These are phyloP conservation scores for Ceratobasidium sp. DNA, from an alignment of 1,284 basidiomycete species.

Conservation along the genomic window DNA sequence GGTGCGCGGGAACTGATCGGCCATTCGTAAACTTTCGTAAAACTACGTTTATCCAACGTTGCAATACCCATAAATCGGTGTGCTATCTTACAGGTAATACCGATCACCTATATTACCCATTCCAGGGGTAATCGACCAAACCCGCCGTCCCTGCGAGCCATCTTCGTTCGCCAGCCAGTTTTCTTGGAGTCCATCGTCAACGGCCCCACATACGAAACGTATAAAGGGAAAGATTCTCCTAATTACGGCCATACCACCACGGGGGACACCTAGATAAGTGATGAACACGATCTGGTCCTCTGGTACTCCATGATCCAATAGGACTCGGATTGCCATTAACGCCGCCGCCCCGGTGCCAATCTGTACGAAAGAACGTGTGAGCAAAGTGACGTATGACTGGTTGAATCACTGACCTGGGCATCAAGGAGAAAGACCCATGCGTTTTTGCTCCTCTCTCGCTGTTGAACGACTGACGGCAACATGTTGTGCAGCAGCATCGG, in stretches of 20 bases:
- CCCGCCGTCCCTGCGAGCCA: constrained; percentile 64
- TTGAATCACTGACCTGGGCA: constrained; percentile 74
- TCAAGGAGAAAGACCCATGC: constrained; percentile 93
- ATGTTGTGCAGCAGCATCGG: constrained; percentile 87
- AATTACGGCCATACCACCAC: constrained; percentile 83
- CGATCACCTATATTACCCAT: constrained; percentile 80
- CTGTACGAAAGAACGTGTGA: constrained; percentile 59
- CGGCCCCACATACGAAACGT: constrained; percentile 84
- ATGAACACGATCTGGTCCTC: constrained; percentile 89
- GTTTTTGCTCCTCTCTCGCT: constrained; percentile 72
- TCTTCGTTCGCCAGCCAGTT: constrained; percentile 70
- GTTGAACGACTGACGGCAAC: constrained; percentile 81
- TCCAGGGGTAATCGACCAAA: constrained; percentile 79
- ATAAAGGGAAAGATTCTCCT: constrained; percentile 86
- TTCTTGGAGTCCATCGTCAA: constrained; percentile 81
- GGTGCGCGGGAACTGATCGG: background rate
- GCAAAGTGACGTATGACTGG: background rate
- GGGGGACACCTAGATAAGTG: constrained; percentile 85
- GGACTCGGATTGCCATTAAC: constrained; percentile 95
- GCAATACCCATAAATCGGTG: background rate
- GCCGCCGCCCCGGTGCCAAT: constrained; percentile 96
- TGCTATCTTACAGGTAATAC: constrained; percentile 37
- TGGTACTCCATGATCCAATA: constrained; percentile 94
- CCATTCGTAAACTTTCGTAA: background rate
- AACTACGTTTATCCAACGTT: background rate